Percentiles rank a stretch among this genome's conserved stretches.
Evolutionary conservation across 2,329 filamentous ascomycete genomes (phyloP).

Genomic region (Ophiocordyceps camponoti-floridani): DNA sequence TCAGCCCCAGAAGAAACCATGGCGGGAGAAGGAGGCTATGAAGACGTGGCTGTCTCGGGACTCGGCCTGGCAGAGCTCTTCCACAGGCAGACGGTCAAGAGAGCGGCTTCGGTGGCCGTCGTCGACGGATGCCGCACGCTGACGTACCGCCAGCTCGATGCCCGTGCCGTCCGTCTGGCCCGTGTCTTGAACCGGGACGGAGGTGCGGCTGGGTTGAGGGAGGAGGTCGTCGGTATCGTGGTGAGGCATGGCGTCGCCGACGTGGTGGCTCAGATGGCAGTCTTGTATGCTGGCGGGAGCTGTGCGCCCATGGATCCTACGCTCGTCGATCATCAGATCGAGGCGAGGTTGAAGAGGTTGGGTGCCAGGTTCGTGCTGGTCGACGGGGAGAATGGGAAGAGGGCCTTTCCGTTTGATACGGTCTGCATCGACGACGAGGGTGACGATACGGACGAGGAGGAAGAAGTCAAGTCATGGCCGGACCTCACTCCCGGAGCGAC

Average conservation of each 20-base stretch:
- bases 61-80: not conserved
- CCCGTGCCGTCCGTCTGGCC: not conserved
- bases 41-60: not conserved
- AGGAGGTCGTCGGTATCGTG: not conserved
- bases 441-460: not conserved
- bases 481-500: not conserved
- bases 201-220: not conserved
- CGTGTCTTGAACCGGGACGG: not conserved
- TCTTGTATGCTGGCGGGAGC: not conserved
- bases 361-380: not conserved
- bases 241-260: not conserved
- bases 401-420: not conserved
- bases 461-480: too few species aligned
- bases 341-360: not conserved
- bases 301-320: constrained; percentile 1
- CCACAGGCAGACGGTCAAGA: not conserved
- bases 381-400: not conserved
- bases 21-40: not conserved
- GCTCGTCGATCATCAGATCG: not conserved
- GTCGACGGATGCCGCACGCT: not conserved
- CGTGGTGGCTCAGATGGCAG: not conserved
- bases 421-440: not conserved
- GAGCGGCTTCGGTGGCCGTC: not conserved
- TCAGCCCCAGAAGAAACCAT: not conserved
- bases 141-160: not conserved